phyloP scores from a whole-genome alignment of 2,329 filamentous ascomycete genomes.

The Coniochaeta prunicola region DNA sequence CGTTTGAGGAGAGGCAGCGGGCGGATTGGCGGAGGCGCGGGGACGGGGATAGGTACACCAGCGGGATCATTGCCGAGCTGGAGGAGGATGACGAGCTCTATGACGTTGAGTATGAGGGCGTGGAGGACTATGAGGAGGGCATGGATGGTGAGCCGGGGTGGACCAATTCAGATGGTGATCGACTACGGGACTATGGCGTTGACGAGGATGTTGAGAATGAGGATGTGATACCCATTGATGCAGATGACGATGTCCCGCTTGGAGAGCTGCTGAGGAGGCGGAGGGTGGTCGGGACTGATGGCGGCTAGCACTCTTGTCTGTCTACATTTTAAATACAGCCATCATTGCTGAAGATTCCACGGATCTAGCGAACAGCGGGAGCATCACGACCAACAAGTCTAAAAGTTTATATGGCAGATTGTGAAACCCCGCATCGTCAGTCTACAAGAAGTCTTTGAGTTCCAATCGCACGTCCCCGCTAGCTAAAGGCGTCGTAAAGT shows the following conservation, averaged over 20 bases:
- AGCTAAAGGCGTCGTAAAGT: background rate
- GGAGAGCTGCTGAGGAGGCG: conserved; percentile 57
- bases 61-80: conserved; percentile 37
- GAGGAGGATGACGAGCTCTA: conserved; percentile 39
- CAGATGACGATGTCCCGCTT: conserved; percentile 55
- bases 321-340: background rate
- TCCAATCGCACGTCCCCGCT: background rate
- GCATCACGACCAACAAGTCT: background rate
- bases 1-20: conserved; percentile 42
- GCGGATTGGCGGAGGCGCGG: conserved; percentile 32
- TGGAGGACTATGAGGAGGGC: conserved; percentile 16
- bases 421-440: background rate
- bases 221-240: conserved; percentile 12
- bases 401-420: background rate
- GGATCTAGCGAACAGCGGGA: background rate
- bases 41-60: conserved; percentile 15
- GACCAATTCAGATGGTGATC: conserved; percentile 70
- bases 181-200: conserved; percentile 69
- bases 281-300: conserved; percentile 10
- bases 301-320: conserved; percentile 7
- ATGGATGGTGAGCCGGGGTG: conserved; percentile 51
- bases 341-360: background rate
- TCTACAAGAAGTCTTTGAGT: background rate
- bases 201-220: conserved; percentile 61
- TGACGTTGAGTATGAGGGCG: conserved; percentile 13